These are phyloP conservation scores for Wickerhamiella pararugosa DNA, from an alignment of 1,139 yeast species.

Conservation along the genomic window DNA sequence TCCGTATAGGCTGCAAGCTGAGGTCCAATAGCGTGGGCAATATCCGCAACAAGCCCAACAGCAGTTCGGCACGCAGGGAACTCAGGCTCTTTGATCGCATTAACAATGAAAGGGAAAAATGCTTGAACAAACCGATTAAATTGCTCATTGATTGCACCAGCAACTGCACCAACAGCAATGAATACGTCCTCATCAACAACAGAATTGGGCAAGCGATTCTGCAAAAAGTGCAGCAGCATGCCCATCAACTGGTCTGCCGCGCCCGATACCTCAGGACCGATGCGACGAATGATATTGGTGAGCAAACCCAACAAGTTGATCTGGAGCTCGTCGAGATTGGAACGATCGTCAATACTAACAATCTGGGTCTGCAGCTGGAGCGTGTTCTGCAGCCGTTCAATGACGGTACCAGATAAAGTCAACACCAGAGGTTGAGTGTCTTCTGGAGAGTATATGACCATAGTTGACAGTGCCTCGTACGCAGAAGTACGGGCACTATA, in stretches of 20 bases:
- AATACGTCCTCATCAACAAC: slow-evolving; percentile 87
- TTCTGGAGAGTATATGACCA: slow-evolving; percentile 60
- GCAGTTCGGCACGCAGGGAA: slow-evolving; percentile 77
- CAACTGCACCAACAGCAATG: slow-evolving; percentile 81
- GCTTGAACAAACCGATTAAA: slow-evolving; percentile 67
- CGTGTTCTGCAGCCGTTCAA: slow-evolving; percentile 57
- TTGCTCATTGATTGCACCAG: slow-evolving; percentile 55
- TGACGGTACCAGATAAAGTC: slow-evolving; percentile 57
- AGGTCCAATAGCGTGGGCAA: slow-evolving; percentile 77
- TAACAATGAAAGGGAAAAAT: slow-evolving; percentile 66
- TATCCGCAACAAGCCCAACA: slow-evolving; percentile 92
- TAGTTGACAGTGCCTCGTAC: slow-evolving; percentile 75
- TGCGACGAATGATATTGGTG: slow-evolving; percentile 77
- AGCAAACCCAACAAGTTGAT: slow-evolving; percentile 72
- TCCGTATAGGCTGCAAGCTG: slow-evolving; percentile 59
- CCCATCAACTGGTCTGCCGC: slow-evolving; percentile 81
- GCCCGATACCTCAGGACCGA: slow-evolving; percentile 45
- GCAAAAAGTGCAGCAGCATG: slow-evolving; percentile 56
- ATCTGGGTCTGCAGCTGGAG: slow-evolving; percentile 37
- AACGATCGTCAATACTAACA: slow-evolving; percentile 45
- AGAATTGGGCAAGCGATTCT: slow-evolving; percentile 46
- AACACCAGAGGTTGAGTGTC: slow-evolving; percentile 59
- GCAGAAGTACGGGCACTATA: slow-evolving; percentile 87
- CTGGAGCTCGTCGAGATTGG: slow-evolving; percentile 78
- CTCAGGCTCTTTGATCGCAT: slow-evolving; percentile 69